These are phyloP conservation scores for Wakefieldia striispora DNA, from an alignment of 768 basidiomycete species.

Conservation along the genomic window DNA sequence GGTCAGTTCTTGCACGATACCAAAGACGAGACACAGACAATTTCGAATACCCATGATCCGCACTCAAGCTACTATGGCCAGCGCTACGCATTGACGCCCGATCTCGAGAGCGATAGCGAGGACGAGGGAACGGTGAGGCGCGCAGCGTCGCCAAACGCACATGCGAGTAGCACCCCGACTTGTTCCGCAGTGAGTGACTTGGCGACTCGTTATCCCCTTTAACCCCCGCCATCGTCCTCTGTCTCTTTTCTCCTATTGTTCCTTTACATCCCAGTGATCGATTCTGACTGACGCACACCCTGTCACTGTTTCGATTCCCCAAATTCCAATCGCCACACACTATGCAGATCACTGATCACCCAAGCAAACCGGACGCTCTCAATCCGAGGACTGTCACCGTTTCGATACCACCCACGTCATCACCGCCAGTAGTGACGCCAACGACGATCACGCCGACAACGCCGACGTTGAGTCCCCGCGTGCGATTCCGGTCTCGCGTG, in stretches of 20 bases:
- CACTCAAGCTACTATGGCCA: neutral
- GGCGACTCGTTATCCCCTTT: neutral
- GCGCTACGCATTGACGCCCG: neutral
- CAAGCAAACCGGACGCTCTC: conserved; percentile 8
- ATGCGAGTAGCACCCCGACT: neutral
- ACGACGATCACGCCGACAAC: no score
- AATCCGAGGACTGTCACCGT: no score
- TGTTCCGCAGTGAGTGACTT: conserved; percentile 13
- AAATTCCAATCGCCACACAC: neutral
- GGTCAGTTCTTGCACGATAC: conserved; percentile 3
- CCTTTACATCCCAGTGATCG: no score
- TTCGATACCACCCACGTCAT: no score
- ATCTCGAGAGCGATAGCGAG: conserved; percentile 15
- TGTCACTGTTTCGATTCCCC: no score
- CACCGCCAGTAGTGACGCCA: no score
- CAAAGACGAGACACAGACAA: conserved; percentile 5
- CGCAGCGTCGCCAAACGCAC: neutral
- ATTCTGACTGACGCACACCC: no score
- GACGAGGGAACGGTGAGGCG: conserved; percentile 1
- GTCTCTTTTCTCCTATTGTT: neutral
- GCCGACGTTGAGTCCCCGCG: conserved; percentile 27
- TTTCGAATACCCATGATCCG: neutral
- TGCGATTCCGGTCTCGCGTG: conserved; percentile 73
- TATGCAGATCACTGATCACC: conserved; percentile 2
- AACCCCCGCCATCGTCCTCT: neutral